Evolutionary conservation across 2,329 filamentous ascomycete genomes (phyloP).

Genomic region (Nannizziopsis barbatae): DNA sequence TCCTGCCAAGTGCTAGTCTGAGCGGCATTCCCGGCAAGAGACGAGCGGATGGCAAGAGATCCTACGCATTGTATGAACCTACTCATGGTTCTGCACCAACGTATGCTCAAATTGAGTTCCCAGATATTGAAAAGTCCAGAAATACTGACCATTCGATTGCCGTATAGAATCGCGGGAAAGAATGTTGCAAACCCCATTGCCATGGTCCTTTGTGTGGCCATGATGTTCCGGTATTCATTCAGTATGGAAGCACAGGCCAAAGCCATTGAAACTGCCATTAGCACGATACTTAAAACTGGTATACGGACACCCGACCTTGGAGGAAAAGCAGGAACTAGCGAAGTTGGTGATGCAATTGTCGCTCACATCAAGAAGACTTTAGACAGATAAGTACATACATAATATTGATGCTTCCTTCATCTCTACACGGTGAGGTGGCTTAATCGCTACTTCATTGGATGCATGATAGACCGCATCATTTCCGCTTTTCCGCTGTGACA

Average conservation of each 20-base stretch:
- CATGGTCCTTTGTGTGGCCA: conserved; percentile 76
- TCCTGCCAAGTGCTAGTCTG: conserved; percentile 75
- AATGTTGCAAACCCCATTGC: conserved; percentile 81
- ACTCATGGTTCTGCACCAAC: conserved; percentile 56
- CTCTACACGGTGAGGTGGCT: too few relatives aligned
- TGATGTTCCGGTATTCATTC: conserved; percentile 88
- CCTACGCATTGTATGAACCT: conserved; percentile 87
- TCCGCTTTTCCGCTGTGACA: background rate
- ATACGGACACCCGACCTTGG: conserved; percentile 70
- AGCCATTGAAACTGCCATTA: conserved; percentile 68
- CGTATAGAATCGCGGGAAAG: conserved; percentile 76
- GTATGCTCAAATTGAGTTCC: conserved; percentile 17
- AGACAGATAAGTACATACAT: conserved; percentile 5
- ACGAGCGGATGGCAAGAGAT: conserved; percentile 47
- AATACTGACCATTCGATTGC: conserved; percentile 23
- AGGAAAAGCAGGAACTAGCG: conserved; percentile 56
- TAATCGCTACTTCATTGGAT: too few relatives aligned
- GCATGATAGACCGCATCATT: background rate
- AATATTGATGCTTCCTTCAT: too few relatives aligned
- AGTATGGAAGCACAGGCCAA: conserved; percentile 62
- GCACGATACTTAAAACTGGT: conserved; percentile 61
- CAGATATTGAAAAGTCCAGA: background rate
- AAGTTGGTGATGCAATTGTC: conserved; percentile 67
- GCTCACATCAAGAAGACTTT: conserved; percentile 48
- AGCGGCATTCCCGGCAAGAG: conserved; percentile 65